A percentile compares a stretch with the other conserved stretches of the same genome.
phyloP scores from a whole-genome alignment of 2,329 filamentous ascomycete species.

The Arthrinium puccinioides region DNA sequence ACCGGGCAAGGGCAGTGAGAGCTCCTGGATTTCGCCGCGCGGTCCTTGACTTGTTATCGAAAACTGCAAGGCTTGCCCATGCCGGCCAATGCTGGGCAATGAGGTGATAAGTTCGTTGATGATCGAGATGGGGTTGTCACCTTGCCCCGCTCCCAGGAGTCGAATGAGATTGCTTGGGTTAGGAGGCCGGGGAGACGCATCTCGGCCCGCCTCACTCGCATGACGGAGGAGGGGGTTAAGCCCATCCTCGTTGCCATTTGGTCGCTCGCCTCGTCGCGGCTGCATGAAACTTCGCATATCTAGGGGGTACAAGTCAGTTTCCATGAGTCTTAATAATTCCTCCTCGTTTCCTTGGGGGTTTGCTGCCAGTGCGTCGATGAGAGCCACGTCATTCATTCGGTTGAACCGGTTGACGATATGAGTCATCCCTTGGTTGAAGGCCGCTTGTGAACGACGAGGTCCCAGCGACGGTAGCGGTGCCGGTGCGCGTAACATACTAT shows the following conservation, averaged over 20 bases:
- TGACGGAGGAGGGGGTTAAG: slow-evolving; percentile 81
- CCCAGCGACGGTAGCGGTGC: background rate
- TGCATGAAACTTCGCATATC: slow-evolving; percentile 35
- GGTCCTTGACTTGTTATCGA: slow-evolving; percentile 46
- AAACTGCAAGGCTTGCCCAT: slow-evolving; percentile 49
- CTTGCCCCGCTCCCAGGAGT: slow-evolving; percentile 31
- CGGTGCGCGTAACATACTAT: slow-evolving; percentile 14
- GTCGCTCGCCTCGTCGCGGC: slow-evolving; percentile 44
- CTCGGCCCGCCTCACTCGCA: slow-evolving; percentile 32
- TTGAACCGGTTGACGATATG: too few species aligned
- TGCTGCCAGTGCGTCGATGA: too few species aligned
- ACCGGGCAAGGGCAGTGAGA: slow-evolving; percentile 25
- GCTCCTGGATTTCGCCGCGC: slow-evolving; percentile 44
- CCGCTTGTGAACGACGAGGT: too few species aligned
- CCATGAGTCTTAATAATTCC: background rate
- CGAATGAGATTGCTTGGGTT: slow-evolving; percentile 47
- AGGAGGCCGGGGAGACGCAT: slow-evolving; percentile 39
- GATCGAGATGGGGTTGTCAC: slow-evolving; percentile 46
- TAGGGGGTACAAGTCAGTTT: slow-evolving; percentile 7
- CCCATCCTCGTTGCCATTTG: slow-evolving; percentile 66
- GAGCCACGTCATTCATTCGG: too few species aligned
- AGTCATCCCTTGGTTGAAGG: too few species aligned
- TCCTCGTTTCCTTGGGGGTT: too few species aligned
- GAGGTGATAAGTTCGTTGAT: slow-evolving; percentile 50
- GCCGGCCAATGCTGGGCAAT: slow-evolving; percentile 37